Percentiles rank a stretch among this genome's conserved stretches.
Conservation (phyloP, 2,329 filamentous ascomycete genomes). For the Ascochyta koolunga region DNA sequence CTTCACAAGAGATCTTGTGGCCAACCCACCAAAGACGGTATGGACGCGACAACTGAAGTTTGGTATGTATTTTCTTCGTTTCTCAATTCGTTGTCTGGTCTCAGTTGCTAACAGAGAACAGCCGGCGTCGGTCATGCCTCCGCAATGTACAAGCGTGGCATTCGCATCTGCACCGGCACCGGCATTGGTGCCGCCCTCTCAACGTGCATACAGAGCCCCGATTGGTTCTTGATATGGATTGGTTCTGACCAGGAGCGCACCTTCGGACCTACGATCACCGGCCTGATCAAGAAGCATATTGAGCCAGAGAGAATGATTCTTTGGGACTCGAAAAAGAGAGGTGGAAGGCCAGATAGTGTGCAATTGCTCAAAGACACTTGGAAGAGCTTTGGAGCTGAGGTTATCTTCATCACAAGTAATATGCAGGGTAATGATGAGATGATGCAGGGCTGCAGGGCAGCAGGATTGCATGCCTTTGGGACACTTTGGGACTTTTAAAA, state of each 20-base stretch:
- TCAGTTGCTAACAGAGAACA: slow-evolving; percentile 23
- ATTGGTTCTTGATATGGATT: slow-evolving; percentile 49
- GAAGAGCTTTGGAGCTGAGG: slow-evolving; percentile 41
- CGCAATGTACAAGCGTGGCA: slow-evolving; percentile 45
- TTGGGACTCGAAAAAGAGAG: slow-evolving; percentile 46
- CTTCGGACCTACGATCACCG: slow-evolving; percentile 42
- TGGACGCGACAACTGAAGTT: slow-evolving; percentile 47
- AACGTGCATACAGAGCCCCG: slow-evolving; percentile 43
- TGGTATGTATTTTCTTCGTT: slow-evolving; percentile 26
- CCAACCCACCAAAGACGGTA: slow-evolving; percentile 40
- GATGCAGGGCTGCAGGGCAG: slow-evolving; percentile 43
- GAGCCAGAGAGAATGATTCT: slow-evolving; percentile 47
- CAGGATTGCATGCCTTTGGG: slow-evolving; percentile 43
- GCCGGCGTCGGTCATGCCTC: slow-evolving; percentile 45
- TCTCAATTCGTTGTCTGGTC: too few relatives aligned
- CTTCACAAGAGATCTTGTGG: slow-evolving; percentile 42
- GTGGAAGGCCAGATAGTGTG: slow-evolving; percentile 42
- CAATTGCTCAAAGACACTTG: slow-evolving; percentile 43
- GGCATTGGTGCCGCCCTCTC: slow-evolving; percentile 45
- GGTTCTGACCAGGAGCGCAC: slow-evolving; percentile 45
- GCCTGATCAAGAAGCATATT: slow-evolving; percentile 41
- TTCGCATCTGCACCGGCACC: slow-evolving; percentile 45
- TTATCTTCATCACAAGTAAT: slow-evolving; percentile 46
- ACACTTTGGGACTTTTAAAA: slow-evolving; percentile 44
- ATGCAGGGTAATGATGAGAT: slow-evolving; percentile 47